phyloP scores from a whole-genome alignment of 2,329 filamentous ascomycete genomes.

The Rutstroemia sp. region DNA sequence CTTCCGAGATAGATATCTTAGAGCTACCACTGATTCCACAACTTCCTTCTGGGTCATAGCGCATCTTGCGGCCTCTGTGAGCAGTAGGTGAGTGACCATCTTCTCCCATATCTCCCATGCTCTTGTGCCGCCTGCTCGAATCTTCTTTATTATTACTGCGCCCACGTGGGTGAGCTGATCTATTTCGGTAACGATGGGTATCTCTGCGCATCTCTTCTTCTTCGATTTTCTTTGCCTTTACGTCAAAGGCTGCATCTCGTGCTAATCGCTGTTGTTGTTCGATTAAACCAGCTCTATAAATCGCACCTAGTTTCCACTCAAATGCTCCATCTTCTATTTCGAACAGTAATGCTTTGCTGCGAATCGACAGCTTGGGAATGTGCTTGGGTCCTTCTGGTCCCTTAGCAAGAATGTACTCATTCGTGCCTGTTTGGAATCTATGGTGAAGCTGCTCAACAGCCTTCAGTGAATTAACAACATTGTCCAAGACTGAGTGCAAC shows the following conservation, averaged over 20 bases:
- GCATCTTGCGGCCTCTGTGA: constrained; percentile 39
- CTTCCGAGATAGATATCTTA: constrained; percentile 68
- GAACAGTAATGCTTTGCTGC: constrained; percentile 75
- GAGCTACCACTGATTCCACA: constrained; percentile 64
- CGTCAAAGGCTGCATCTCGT: constrained; percentile 78
- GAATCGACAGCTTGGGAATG: constrained; percentile 78
- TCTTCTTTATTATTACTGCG: constrained; percentile 23
- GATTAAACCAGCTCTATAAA: constrained; percentile 80
- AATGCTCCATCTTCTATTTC: constrained; percentile 95
- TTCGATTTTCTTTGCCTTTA: constrained; percentile 79
- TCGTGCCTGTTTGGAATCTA: constrained; percentile 78
- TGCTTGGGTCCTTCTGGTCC: constrained; percentile 76
- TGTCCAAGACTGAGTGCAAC: constrained; percentile 87
- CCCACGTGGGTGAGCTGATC: constrained; percentile 37
- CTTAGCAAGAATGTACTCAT: constrained; percentile 84
- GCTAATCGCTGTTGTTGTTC: constrained; percentile 88
- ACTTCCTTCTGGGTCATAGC: constrained; percentile 75
- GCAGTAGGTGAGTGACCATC: constrained; percentile 25
- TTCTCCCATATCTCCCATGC: constrained; percentile 10
- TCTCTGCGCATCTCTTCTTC: constrained; percentile 58
- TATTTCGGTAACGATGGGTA: constrained; percentile 44
- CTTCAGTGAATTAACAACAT: constrained; percentile 81
- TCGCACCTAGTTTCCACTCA: constrained; percentile 93
- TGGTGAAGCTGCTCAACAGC: constrained; percentile 87
- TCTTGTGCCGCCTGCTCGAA: constrained; percentile 25